Evolutionary conservation across 2,329 filamentous ascomycete species (phyloP), one percentile per base, ranked within the genome.

Genomic region (Colletotrichum chlorophyti): DNA sequence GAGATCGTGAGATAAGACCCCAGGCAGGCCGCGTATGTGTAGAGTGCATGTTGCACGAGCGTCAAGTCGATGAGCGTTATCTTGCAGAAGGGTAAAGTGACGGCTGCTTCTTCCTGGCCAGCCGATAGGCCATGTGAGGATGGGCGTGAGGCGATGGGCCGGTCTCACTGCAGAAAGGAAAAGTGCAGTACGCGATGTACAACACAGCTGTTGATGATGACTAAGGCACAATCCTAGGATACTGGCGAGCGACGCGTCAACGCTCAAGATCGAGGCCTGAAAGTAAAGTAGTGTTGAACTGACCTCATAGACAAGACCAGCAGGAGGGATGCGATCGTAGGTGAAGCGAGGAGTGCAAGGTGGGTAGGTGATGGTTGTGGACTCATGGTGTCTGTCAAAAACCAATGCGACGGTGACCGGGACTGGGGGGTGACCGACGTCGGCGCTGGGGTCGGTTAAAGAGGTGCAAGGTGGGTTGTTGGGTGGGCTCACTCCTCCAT

Each of bases 401-500:
- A n/a, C n/a, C n/a, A 40, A 47, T 42, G 19, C 50, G 24, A 32
- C 41, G 26, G 42, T 31, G 35, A 31, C 47, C 35, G 31, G 47
- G 35, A 31, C 26, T 15, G 50, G 50, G 50, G n/a, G 50, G 32
- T 40, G 42, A 54, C 55, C 55, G 55, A 58, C 41, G 55, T 58
- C 50, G 55, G 55, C 55, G 55, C 29, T 48, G 42, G 50, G 50
- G 35, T 41, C 26, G 19, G 19, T 40, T 23, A n/a, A n/a, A n/a
- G n/a, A n/a, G n/a, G 27, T 29, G 17, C 23, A 42, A 50, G 15
- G 23, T n/a, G 21, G 24, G 42, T 58, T 41, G 34, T 53, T 58
- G 26, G 35, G 27, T 21, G 37, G 49, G 29, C 49, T 31, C 31
- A 35, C n/a, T n/a, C n/a, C n/a, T n/a, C n/a, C n/a, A n/a, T n/a